phyloP scores from a whole-genome alignment of 2,329 filamentous ascomycete genomes.

The Neofusicoccum sp. region DNA sequence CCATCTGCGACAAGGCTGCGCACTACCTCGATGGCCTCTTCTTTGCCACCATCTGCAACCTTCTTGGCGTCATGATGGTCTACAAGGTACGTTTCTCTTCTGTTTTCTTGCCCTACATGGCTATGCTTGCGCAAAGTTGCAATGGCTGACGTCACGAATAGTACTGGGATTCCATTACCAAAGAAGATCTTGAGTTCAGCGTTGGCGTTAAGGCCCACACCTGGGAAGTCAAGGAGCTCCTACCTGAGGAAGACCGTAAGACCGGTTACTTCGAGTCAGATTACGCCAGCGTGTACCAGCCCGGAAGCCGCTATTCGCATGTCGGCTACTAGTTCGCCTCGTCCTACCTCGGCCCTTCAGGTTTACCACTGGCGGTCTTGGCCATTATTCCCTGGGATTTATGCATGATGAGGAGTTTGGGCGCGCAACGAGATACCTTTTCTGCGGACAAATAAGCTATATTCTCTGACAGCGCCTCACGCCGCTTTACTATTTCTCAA shows the following conservation, averaged over 20 bases:
- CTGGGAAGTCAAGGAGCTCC: slow-evolving; percentile 91
- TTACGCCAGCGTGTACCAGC: slow-evolving; percentile 49
- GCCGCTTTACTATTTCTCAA: background rate
- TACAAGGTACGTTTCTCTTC: slow-evolving; percentile 72
- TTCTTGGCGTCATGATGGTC: slow-evolving; percentile 98
- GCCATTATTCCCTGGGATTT: background rate
- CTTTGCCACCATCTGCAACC: slow-evolving; percentile 89
- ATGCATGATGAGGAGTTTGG: background rate
- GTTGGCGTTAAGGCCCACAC: slow-evolving; percentile 94
- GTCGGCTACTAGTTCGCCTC: background rate
- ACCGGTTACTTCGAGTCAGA: slow-evolving; percentile 68
- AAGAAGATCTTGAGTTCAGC: slow-evolving; percentile 96
- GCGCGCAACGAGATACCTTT: slow-evolving; percentile 3
- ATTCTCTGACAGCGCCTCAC: background rate
- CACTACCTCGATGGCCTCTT: slow-evolving; percentile 95
- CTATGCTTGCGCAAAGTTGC: background rate
- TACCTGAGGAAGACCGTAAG: slow-evolving; percentile 77
- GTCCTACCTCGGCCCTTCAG: background rate
- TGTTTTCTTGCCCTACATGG: background rate
- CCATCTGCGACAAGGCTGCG: slow-evolving; percentile 77
- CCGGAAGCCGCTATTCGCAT: slow-evolving; percentile 31
- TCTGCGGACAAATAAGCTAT: background rate
- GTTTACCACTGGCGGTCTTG: background rate
- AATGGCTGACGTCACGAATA: slow-evolving; percentile 35
- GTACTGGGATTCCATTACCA: slow-evolving; percentile 99